Percentiles rank a stretch among this genome's conserved stretches.
These are phyloP conservation scores for Umbelopsis ramanniana DNA, from an alignment of 192 early-diverging fungal species.

Conservation along the genomic window DNA sequence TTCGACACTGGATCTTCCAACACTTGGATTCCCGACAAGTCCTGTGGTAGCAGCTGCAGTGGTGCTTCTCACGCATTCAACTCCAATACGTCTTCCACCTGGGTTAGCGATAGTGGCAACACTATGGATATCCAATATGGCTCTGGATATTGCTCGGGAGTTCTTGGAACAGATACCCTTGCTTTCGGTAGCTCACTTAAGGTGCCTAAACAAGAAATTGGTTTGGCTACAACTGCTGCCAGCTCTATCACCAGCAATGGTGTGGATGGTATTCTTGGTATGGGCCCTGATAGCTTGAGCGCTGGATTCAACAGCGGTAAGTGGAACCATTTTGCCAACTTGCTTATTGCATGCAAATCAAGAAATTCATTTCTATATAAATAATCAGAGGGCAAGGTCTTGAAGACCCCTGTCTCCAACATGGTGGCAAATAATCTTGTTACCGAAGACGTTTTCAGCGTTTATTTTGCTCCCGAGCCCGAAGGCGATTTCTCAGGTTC, in stretches of 20 bases:
- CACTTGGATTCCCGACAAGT: conserved; percentile 33
- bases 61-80: conserved; percentile 25
- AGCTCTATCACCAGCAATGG: conserved; percentile 19
- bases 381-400: background rate
- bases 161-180: conserved; percentile 23
- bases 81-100: conserved; percentile 38
- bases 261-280: conserved; percentile 43
- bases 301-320: conserved; percentile 26
- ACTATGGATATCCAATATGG: conserved; percentile 22
- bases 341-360: background rate
- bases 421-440: conserved; percentile 24
- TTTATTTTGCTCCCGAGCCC: conserved; percentile 31
- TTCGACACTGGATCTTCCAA: conserved; percentile 42
- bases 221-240: conserved; percentile 24
- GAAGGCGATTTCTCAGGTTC: background rate
- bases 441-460: conserved; percentile 21
- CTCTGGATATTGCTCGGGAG: conserved; percentile 1
- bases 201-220: conserved; percentile 19
- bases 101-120: conserved; percentile 28
- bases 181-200: background rate
- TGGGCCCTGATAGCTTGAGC: conserved; percentile 35
- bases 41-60: background rate
- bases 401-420: conserved; percentile 31
- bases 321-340: background rate
- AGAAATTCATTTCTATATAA: background rate